These are phyloP conservation scores for Suillus subaureus DNA, from an alignment of 768 basidiomycete species.

Conservation along the genomic window DNA sequence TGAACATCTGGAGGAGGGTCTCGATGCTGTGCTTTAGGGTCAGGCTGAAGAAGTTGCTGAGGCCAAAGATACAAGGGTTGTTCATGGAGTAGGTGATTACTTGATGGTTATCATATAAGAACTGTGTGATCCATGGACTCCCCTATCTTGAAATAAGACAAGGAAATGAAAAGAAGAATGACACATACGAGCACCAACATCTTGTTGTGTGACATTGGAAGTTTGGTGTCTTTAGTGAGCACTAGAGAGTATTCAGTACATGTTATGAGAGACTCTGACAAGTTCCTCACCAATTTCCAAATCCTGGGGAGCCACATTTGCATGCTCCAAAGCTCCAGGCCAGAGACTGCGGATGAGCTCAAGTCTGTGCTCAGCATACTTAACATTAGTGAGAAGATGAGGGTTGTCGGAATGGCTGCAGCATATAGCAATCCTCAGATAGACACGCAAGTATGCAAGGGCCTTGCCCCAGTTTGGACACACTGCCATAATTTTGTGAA, in stretches of 20 bases:
- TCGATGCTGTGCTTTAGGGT: neutral
- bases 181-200: neutral
- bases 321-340: neutral
- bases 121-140: neutral
- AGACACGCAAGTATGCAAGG: neutral
- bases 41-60: neutral
- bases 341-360: neutral
- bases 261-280: neutral
- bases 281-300: neutral
- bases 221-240: neutral
- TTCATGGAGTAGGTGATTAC: neutral
- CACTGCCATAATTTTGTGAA: neutral
- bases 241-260: neutral
- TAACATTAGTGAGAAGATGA: neutral
- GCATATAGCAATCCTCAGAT: neutral
- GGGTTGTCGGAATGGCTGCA: neutral
- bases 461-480: neutral
- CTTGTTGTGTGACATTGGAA: neutral
- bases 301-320: neutral
- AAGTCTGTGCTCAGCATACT: neutral
- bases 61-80: neutral
- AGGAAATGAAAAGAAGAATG: neutral
- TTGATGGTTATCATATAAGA: neutral
- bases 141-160: neutral
- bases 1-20: neutral